Base-by-base conservation (phyloP, 1,139 yeast genomes). In the Eremothecium cymbalariae region DNA sequence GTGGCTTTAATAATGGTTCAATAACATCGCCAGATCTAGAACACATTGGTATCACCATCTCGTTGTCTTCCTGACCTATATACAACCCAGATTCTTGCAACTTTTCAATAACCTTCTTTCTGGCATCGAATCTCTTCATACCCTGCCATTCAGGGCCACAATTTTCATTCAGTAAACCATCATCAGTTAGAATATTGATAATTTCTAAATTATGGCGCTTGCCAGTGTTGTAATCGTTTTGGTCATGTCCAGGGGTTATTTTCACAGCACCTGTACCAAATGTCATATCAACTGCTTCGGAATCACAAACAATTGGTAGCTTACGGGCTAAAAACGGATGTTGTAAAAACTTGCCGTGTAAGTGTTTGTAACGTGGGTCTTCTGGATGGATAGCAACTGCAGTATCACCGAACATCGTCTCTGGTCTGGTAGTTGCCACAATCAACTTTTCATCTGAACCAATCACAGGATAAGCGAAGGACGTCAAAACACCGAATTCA, bases 261-360 rank as follows among this genome's bases (percentile, higher is more conserved):
- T 90, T 90, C 46, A 90, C 98, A 28, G 98, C 98, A 79, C 98
- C 98, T 47, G 98, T 90, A 71, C 98, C 98, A 51, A 90, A 90
- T 62, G 84, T 95, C 97, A 90, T 90, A 62, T 90, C 98, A 45
- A 90, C 98, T 25, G 97, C 93, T 63, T 85, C 95, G 25, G 78
- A 59, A 60, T 90, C 98, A 38, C 88, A 74, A 43, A 90, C 68
- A 56, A 90, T 85, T 46, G 98, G 98, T 39, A 90, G 64, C 55
- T 74, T 70, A 60, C 88, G 80, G 57, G 81, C 84, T 50, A 85
- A 65, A 64, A 90, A 83, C 43, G 98, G 98, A 64, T 90, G 98
- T 48, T 74, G 62, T 40, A 83, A 94, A 59, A 67, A 84, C 61
- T 88, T 86, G 45, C 98, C 98, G 58, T 90, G 98, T 55, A 90